Conservation (phyloP, 73 alveolate genomes). For the Tetrahymena thermophila region DNA sequence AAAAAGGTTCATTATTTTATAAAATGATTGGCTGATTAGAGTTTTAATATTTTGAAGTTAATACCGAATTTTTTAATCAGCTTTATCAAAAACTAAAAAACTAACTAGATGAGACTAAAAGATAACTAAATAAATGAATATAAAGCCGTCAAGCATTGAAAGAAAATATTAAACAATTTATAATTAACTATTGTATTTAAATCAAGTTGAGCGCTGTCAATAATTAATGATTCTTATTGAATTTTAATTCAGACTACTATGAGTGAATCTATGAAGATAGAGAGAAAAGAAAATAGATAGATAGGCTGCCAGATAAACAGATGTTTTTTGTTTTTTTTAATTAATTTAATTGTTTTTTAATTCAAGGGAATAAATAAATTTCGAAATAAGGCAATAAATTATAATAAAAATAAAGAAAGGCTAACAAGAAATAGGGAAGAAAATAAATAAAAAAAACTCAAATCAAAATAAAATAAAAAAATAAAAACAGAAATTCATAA, state of each 20-base stretch:
- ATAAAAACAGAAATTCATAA: background rate
- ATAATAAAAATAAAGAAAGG: background rate
- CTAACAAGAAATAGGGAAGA: background rate
- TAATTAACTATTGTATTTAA: background rate
- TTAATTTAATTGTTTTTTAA: too few species aligned
- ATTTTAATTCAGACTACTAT: background rate
- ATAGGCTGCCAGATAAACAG: background rate
- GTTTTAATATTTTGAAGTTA: background rate
- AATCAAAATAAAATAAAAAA: background rate
- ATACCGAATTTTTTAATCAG: background rate
- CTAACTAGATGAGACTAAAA: too few species aligned
- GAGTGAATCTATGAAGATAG: background rate
- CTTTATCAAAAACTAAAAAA: background rate
- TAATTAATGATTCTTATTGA: background rate
- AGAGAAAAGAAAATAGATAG: background rate
- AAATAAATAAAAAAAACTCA: background rate
- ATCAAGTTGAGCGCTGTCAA: background rate
- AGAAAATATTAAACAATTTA: background rate
- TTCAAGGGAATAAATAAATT: background rate
- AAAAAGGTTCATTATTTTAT: background rate
- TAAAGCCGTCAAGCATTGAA: background rate
- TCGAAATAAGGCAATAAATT: background rate
- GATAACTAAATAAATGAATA: background rate
- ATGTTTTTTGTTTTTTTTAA: background rate
- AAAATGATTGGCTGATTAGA: background rate